Evolutionary conservation across 2,329 filamentous ascomycete species (phyloP), one percentile per base, ranked within the genome.

Genomic region (Aspergillus neoniger): DNA sequence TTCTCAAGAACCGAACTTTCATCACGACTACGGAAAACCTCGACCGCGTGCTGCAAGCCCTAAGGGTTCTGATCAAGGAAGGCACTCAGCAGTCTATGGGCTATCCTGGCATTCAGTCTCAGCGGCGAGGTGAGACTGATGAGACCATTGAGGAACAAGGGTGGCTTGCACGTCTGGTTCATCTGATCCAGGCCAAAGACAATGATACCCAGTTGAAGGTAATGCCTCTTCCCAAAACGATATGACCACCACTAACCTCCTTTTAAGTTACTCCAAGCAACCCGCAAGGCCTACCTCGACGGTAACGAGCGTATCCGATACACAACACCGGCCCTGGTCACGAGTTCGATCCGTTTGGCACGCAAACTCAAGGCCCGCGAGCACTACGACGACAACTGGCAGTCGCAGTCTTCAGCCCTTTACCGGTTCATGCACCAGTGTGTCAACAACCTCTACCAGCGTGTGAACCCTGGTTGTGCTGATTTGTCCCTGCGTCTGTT

Each of bases 71-170:
- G 38, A 95, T 99, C 74, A 95, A 92, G 69, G 95, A 99, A 78
- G 93, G 94, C 12, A 88, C 91, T 14, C 93, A 96, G 70, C 82
- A 89, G 57, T 87, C 91, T n/a, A 85, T 87, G 50, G 91, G 91
- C 30, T 97, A 97, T 69, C 89, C 93, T 0, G 91, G 91, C 3
- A 87, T 90, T 41, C 86, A 90, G 5, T 79, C 82, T 14, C 91
- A 94, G 71, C 84, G 91, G 64, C 88, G 92, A 63, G 81, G 85
- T 50, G 96, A 99, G 80, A 98, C 95, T 0, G 95, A 99, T 63
- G 96, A 99, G 80, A 98, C 94, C 0, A 88, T 98, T 71, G 94
- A 99, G 77, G 95, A 99, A 79, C 95, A 99, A 81, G 95, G 95
- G 55, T 97, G 92, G 92, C 83, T 99, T 57, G 95, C 95, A 38